Percentiles rank a stretch among this genome's conserved stretches.
Conservation (phyloP, 2,329 filamentous ascomycete genomes). For the Tothia fuscella region DNA sequence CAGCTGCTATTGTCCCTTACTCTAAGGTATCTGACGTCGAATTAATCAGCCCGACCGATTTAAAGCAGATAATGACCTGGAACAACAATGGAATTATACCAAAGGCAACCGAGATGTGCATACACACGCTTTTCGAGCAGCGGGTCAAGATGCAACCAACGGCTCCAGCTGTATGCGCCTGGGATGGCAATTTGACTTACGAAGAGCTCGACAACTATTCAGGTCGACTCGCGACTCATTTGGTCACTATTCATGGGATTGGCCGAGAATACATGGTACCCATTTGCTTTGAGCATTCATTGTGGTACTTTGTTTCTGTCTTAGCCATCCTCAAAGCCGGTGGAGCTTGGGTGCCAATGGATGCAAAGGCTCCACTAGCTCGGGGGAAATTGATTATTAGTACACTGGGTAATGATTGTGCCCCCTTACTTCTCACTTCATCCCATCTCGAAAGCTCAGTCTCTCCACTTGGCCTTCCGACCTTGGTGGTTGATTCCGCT, state of each 20-base stretch:
- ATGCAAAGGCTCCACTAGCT: conserved; percentile 61
- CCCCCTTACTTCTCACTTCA: too few species aligned
- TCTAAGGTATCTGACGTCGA: too few species aligned
- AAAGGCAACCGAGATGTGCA: too few species aligned
- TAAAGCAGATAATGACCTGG: too few species aligned
- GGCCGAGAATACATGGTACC: conserved; percentile 52
- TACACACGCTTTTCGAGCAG: neutral
- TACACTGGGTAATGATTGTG: conserved; percentile 47
- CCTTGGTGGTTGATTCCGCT: too few species aligned
- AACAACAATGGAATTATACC: too few species aligned
- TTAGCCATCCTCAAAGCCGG: conserved; percentile 73
- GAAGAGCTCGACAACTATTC: conserved; percentile 56
- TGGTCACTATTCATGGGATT: conserved; percentile 37
- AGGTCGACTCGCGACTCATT: conserved; percentile 58
- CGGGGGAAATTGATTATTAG: conserved; percentile 66
- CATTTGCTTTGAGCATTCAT: conserved; percentile 73
- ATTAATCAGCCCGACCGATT: too few species aligned
- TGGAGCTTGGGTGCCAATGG: conserved; percentile 68
- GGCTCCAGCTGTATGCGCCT: conserved; percentile 23
- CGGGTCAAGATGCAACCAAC: conserved; percentile 15
- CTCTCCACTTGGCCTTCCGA: too few species aligned
- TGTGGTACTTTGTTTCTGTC: conserved; percentile 71
- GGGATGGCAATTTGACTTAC: conserved; percentile 42
- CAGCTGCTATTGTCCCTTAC: too few species aligned
- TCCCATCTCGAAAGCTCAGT: too few species aligned